A percentile compares a stretch with the other conserved stretches of the same genome.
These are phyloP conservation scores for Pyrenochaeta sp. DNA, from an alignment of 2,329 filamentous ascomycete species.

Conservation along the genomic window DNA sequence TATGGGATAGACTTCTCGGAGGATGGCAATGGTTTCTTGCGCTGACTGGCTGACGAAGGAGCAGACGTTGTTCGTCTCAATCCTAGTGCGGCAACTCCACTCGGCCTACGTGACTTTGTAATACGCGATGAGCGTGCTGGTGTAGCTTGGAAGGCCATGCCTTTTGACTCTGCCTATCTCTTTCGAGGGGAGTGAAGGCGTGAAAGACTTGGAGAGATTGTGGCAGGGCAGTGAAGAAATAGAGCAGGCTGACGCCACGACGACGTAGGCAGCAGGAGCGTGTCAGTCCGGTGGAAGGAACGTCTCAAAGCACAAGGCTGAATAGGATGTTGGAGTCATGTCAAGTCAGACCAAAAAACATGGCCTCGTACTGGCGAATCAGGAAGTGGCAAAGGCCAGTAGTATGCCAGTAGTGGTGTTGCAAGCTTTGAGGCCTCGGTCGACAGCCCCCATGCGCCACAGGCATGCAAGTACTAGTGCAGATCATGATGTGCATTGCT, in stretches of 20 bases:
- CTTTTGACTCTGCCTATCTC: not conserved
- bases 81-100: constrained; percentile 32
- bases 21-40: constrained; percentile 43
- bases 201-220: not conserved
- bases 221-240: not conserved
- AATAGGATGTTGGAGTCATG: constrained; percentile 20
- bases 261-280: not conserved
- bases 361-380: constrained; percentile 36
- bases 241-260: not conserved
- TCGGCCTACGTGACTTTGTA: constrained; percentile 33
- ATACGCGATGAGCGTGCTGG: constrained; percentile 43
- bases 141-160: constrained; percentile 41
- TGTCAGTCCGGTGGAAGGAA: constrained; percentile 14
- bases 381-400: constrained; percentile 20
- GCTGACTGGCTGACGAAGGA: constrained; percentile 47
- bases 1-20: constrained; percentile 34
- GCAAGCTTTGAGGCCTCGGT: constrained; percentile 16
- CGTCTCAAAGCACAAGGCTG: not conserved
- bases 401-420: constrained; percentile 22
- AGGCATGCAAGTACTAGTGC: constrained; percentile 18
- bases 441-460: constrained; percentile 22
- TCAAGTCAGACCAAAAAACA: constrained; percentile 10
- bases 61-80: constrained; percentile 47
- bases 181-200: not conserved
- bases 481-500: not conserved